A percentile compares a stretch with the other conserved stretches of the same genome.
Conservation (phyloP, 768 basidiomycete genomes). For the Asterophora lycoperdoides region DNA sequence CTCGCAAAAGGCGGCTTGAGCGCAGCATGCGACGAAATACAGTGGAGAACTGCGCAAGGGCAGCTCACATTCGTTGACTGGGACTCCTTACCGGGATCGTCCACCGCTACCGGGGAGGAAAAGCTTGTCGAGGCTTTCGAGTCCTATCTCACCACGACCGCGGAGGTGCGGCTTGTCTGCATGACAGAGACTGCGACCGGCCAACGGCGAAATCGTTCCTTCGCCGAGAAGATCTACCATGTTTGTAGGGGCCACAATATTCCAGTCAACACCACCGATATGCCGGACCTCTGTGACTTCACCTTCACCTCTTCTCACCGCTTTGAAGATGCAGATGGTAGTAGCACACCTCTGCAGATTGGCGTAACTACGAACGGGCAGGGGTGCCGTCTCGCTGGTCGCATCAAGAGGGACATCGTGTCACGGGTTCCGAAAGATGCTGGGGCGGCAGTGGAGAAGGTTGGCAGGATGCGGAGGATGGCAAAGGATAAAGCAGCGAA, state of each 20-base stretch:
- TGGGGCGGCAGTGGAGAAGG: conserved; percentile 68
- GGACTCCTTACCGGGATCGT: conserved; percentile 38
- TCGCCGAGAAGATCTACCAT: conserved; percentile 54
- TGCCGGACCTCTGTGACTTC: conserved; percentile 84
- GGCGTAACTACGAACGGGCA: conserved; percentile 89
- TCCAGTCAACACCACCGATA: conserved; percentile 84
- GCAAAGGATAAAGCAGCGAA: conserved; percentile 27
- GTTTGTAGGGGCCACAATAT: conserved; percentile 57
- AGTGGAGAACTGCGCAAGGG: conserved; percentile 51
- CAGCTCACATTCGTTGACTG: conserved; percentile 61
- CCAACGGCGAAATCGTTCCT: conserved; percentile 40
- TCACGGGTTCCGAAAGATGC: conserved; percentile 65
- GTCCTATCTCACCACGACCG: conserved; percentile 34
- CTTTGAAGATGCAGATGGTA: conserved; percentile 50
- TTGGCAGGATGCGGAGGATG: conserved; percentile 63
- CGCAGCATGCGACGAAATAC: conserved; percentile 65
- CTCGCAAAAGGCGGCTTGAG: conserved; percentile 45
- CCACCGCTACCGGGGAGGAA: conserved; percentile 24
- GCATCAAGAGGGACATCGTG: conserved; percentile 81
- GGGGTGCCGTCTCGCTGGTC: conserved; percentile 79
- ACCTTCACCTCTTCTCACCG: conserved; percentile 84
- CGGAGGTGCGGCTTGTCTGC: conserved; percentile 51
- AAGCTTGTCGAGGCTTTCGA: conserved; percentile 45
- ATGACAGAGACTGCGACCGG: conserved; percentile 74
- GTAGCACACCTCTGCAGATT: conserved; percentile 58